These are phyloP conservation scores for Penicillium sp. DNA, from an alignment of 2,329 filamentous ascomycete genomes.

Conservation along the genomic window DNA sequence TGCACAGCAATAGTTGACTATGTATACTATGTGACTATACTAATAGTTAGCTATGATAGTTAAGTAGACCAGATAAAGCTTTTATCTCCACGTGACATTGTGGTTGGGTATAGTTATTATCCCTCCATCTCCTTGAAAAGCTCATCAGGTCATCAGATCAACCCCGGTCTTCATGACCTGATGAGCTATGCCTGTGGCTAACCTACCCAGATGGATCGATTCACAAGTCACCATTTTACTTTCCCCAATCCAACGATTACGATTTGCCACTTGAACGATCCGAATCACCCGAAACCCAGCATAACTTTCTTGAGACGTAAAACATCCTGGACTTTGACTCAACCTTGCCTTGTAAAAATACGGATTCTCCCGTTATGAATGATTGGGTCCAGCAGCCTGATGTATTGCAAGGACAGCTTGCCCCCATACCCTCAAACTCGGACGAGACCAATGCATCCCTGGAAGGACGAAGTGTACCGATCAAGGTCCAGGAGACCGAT, in stretches of 20 bases:
- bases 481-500: conserved; percentile 45
- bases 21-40: too few relatives aligned
- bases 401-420: neutral
- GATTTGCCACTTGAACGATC: conserved; percentile 5
- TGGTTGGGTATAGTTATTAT: too few relatives aligned
- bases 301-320: neutral
- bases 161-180: too few relatives aligned
- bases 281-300: conserved; percentile 1
- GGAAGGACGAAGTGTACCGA: conserved; percentile 32
- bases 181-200: too few relatives aligned
- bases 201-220: too few relatives aligned
- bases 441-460: neutral
- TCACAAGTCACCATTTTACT: conserved; percentile 4
- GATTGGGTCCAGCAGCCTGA: neutral
- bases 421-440: neutral
- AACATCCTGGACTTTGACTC: neutral
- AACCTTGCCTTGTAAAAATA: neutral
- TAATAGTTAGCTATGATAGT: too few relatives aligned
- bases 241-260: neutral
- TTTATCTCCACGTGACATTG: too few relatives aligned
- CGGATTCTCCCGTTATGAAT: conserved; percentile 1
- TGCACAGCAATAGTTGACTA: too few relatives aligned
- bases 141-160: too few relatives aligned
- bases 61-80: too few relatives aligned
- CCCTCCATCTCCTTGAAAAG: too few relatives aligned